Evolutionary conservation across 495 filamentous ascomycete genomes (phyloP), one percentile per base, ranked within the genome.

Genomic region (Hypomontagnella submonticulosa): DNA sequence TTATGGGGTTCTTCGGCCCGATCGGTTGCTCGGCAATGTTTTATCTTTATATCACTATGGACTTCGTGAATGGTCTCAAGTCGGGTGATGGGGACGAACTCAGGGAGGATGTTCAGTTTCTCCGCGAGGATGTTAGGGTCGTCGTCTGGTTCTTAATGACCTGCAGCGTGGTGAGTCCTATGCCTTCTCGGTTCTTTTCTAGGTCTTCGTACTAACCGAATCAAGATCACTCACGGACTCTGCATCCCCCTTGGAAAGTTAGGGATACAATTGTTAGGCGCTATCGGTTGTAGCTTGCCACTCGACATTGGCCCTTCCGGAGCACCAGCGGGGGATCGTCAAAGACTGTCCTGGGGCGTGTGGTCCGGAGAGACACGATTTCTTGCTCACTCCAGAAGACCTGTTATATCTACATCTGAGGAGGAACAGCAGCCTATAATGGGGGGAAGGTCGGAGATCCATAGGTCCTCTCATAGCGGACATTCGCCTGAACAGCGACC

Each of bases 1-100:
- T 96, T 61, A 89, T 92, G 18, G 93, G 92, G 9, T 96, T 95
- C 79, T 96, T 97, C 67, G 93, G 92, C 0, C 93, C 92, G 2
- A 93, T 97, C 54, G 93, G 93, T n/a, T 91, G 97, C 4, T 91
- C 89, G 38, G 92, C 92, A 2, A 83, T 97, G 44, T 97, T 95
- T 75, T 97, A 97, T 71, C 83, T 96, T 12, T 92, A 92, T 60
- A 80, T 96, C 70, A 86, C 83, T 32, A 79, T 89, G 1, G 88
- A 93, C 23, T 95, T 90, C 66, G 67, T 90, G 6, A 66, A 77
- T 8, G 75, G 66, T 0, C 78, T 90, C 44, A 81, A 75, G 2
- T 43, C 49, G 9, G 80, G 88, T 2, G 82, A 88, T 52, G 71
- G 73, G 47, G 89, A 85, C 1, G 66, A 83, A 27, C 74, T 85